Base-by-base conservation (phyloP, 768 basidiomycete species). In the Nidula microcarpa region DNA sequence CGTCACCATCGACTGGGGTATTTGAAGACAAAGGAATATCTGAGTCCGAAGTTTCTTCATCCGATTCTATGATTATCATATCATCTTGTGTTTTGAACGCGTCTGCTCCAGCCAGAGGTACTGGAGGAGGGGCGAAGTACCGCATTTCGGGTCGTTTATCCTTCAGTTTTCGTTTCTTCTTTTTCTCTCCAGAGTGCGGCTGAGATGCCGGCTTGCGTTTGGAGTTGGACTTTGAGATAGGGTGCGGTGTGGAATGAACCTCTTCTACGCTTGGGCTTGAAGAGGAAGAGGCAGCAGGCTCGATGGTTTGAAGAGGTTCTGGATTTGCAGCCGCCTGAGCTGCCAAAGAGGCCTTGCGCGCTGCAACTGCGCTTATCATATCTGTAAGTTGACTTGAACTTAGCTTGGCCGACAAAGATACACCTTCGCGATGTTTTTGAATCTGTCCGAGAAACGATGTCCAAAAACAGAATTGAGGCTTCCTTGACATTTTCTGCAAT, bases 301-400 rank as follows among this genome's bases (percentile, higher is more conserved):
- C n/a, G 62, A 32, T 0, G n/a, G 9, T 53, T 55, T 35, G 51
- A 56, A 17, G 63, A 51, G 45, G 60, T 51, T 34, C 54, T 43
- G 6, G 30, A 36, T 16, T 45, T 57, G 44, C 32, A 43, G 9
- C 23, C 57, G 64, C 50, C 49, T 44, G 61, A 30, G 69, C 69
- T 13, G 72, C 69, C 56, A 71, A 70, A 37, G 83, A 75, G 4
- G 84, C 85, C 61, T 84, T 88, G 34, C 88, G 78, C 2, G 86
- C 87, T 32, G 87, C 87, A 47, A 91, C 71, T 2, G 88, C 87
- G 61, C 86, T 88, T 49, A 89, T 71, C 87, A 88, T 88, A n/a
- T n/a, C n/a, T n/a, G n/a, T n/a, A n/a, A n/a, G n/a, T n/a, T n/a
- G n/a, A n/a, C n/a, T n/a, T n/a, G n/a, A n/a, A n/a, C n/a, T n/a